These are phyloP conservation scores for Pseudogymnoascus sp. DNA, from an alignment of 2,329 filamentous ascomycete genomes.

Conservation along the genomic window DNA sequence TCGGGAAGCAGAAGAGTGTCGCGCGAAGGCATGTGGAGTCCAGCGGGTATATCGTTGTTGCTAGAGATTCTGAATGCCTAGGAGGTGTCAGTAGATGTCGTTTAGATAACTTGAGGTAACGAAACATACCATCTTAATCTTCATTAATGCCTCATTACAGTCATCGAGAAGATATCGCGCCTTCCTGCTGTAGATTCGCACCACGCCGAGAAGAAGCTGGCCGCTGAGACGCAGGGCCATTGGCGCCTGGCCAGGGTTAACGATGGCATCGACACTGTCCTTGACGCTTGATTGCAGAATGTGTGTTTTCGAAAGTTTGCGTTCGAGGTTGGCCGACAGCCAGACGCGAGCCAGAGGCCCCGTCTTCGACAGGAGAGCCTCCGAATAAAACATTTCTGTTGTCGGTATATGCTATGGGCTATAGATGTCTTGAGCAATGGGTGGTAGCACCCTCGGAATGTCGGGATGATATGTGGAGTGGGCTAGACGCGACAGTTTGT, in stretches of 20 bases:
- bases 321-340: slow-evolving; percentile 96
- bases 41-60: slow-evolving; percentile 89
- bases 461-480: slow-evolving; percentile 7
- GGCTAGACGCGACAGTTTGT: slow-evolving; percentile 9
- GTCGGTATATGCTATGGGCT: slow-evolving; percentile 5
- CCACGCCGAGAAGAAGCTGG: slow-evolving; percentile 88
- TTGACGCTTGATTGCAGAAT: slow-evolving; percentile 92
- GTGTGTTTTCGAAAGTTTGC: slow-evolving; percentile 95
- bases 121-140: slow-evolving; percentile 94
- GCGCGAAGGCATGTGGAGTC: slow-evolving; percentile 71
- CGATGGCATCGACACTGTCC: slow-evolving; percentile 91
- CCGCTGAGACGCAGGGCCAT: slow-evolving; percentile 92
- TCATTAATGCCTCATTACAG: slow-evolving; percentile 93
- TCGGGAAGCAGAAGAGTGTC: slow-evolving; percentile 86
- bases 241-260: slow-evolving; percentile 84
- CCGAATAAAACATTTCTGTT: slow-evolving; percentile 84
- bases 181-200: slow-evolving; percentile 95
- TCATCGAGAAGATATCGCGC: slow-evolving; percentile 93
- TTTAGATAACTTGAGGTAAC: slow-evolving; percentile 16
- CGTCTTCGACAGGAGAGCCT: slow-evolving; percentile 91
- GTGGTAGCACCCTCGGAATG: slow-evolving; percentile 3
- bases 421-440: slow-evolving; percentile 3
- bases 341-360: slow-evolving; percentile 95
- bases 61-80: slow-evolving; percentile 90
- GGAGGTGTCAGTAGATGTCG: slow-evolving; percentile 30